phyloP scores from a whole-genome alignment of 2,329 filamentous ascomycete species.

The Capronia coronata region DNA sequence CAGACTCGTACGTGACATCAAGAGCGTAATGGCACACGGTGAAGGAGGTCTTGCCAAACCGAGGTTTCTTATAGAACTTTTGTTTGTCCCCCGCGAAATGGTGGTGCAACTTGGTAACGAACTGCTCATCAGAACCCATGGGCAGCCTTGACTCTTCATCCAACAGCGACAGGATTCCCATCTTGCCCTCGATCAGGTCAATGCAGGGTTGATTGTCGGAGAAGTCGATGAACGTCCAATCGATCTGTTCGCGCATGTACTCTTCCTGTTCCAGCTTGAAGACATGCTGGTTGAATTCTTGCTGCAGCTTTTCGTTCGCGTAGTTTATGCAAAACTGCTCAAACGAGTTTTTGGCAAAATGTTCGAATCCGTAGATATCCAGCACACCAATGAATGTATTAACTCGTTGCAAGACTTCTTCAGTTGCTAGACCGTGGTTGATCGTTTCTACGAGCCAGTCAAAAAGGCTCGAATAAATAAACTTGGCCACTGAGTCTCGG shows the following conservation, averaged over 20 bases:
- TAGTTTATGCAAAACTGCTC: conserved; percentile 99
- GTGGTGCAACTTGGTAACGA: conserved; percentile 91
- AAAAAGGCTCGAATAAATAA: conserved; percentile 95
- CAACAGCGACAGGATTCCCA: conserved; percentile 83
- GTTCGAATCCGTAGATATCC: conserved; percentile 99
- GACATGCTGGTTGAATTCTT: conserved; percentile 98
- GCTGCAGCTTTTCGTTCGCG: conserved; percentile 97
- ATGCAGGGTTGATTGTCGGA: conserved; percentile 99
- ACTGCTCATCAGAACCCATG: conserved; percentile 95
- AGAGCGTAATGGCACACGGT: conserved; percentile 98
- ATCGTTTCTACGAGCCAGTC: conserved; percentile 99
- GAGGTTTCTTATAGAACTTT: conserved; percentile 96
- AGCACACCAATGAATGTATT: conserved; percentile 93
- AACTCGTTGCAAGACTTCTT: conserved; percentile 75
- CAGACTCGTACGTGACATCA: conserved; percentile 97
- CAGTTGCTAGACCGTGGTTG: conserved; percentile 81
- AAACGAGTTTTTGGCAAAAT: conserved; percentile 99
- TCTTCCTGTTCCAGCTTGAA: conserved; percentile 99
- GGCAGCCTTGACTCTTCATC: conserved; percentile 95
- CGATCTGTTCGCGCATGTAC: conserved; percentile 90
- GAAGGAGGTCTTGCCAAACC: conserved; percentile 95
- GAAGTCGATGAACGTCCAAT: conserved; percentile 99
- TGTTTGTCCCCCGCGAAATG: conserved; percentile 88
- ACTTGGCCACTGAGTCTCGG: conserved; percentile 95
- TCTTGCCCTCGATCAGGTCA: conserved; percentile 92